Base-by-base conservation (phyloP, 148 eudicot species). In the Cornus suecica region DNA sequence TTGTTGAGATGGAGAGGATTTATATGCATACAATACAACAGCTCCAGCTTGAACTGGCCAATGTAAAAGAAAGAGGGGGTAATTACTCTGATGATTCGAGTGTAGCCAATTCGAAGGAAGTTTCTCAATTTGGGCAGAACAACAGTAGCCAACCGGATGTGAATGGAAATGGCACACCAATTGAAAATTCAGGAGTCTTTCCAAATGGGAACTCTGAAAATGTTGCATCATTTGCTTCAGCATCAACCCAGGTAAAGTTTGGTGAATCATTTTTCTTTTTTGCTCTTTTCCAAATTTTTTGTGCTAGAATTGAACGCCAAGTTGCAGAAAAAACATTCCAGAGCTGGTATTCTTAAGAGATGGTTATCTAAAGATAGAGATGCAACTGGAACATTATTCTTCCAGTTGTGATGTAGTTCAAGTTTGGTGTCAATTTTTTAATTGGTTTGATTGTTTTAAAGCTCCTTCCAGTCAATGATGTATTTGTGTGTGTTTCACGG, bases 1-100 rank as follows among this genome's bases (percentile, higher is more conserved):
- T 86, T 84, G 88, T 81, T 27, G 98, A 96, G 86, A 82, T 93
- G 94, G 99, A 92, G 79, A 91, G 97, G 82, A 73, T 88, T 81
- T 96, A 92, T 79, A n/a, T 87, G 76, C 97, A 86, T 79, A 78
- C 90, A 25, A 56, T 94, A 74, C 98, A 90, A 77, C 94, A 87
- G 76, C 93, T 90, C 77, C 97, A 92, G 84, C 84, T 84, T 84
- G 94, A 94, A 82, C 79, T 91, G 80, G 87, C 92, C 32, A 85
- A 85, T 74, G 81, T 75, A 45, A 91, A 89, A 85, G 93, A 88
- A 64, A 92, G 83, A 76, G 82, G 74, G 72, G 92, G 86, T 56
- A 60, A 31, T 26, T 76, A 75, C 64, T 77, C 81, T 65, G 87
- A 81, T 61, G 91, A 89, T 25, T 68, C 93, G 72, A 75, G 51